Conservation (phyloP, 805 yeast genomes). For the Komagataella pastoris region DNA sequence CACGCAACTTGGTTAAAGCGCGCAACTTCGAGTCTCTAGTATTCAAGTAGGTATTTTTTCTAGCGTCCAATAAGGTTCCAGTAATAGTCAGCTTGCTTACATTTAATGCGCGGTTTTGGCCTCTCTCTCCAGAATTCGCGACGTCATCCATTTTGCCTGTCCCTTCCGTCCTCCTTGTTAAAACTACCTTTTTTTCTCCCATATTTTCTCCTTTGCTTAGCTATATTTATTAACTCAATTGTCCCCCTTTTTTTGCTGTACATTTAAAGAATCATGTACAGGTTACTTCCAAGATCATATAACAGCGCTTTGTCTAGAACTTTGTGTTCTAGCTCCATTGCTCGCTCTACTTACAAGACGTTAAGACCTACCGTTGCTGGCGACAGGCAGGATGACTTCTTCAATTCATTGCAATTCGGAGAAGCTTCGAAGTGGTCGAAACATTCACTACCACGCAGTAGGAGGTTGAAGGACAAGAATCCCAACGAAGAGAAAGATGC, state of each 20-base stretch:
- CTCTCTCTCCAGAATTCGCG: neutral
- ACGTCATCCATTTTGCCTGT: neutral
- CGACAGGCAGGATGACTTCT: neutral
- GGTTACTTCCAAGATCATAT: neutral
- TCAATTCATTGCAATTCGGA: neutral
- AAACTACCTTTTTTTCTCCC: neutral
- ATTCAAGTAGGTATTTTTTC: neutral
- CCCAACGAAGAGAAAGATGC: neutral
- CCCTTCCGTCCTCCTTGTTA: neutral
- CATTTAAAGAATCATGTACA: neutral
- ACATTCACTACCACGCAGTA: slow-evolving; percentile 5
- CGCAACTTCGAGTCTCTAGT: slow-evolving; percentile 24
- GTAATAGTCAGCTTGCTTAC: neutral
- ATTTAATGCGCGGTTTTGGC: neutral
- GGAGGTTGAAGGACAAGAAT: slow-evolving; percentile 3
- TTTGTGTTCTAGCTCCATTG: neutral
- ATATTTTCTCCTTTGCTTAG: neutral
- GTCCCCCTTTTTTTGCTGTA: neutral
- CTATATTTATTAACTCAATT: neutral
- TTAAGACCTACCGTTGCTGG: neutral
- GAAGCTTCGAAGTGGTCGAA: slow-evolving; percentile 5
- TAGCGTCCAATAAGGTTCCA: neutral
- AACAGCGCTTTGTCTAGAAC: slow-evolving; percentile 1
- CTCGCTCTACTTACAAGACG: neutral
- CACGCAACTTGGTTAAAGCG: slow-evolving; percentile 36